Conservation (phyloP, 257 asterid species). For the Scutellaria barbata region DNA sequence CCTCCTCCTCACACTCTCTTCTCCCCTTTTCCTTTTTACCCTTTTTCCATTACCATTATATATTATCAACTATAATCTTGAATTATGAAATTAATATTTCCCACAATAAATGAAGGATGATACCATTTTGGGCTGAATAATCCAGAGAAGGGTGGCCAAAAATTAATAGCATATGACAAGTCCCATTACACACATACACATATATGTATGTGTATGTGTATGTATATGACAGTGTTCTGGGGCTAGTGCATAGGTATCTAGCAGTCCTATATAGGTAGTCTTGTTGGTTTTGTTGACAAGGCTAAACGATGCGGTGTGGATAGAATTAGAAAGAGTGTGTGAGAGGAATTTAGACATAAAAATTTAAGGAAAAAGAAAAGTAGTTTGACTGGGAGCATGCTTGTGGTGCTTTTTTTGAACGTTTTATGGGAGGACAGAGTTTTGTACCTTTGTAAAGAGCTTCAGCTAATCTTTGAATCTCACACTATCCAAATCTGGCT, state of each 20-base stretch:
- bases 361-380: slow-evolving; percentile 2
- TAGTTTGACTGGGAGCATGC: slow-evolving; percentile 49
- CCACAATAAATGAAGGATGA: slow-evolving; percentile 14
- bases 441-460: slow-evolving; percentile 41
- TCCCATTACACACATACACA: slow-evolving; percentile 21
- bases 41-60: no score
- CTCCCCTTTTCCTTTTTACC: slow-evolving; percentile 30
- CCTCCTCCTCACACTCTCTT: slow-evolving; percentile 31
- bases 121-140: slow-evolving; percentile 12
- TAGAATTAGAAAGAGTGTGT: slow-evolving; percentile 30
- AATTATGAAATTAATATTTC: not conserved
- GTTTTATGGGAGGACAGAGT: slow-evolving; percentile 35
- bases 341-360: slow-evolving; percentile 17
- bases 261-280: slow-evolving; percentile 26
- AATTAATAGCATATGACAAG: slow-evolving; percentile 31
- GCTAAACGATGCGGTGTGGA: slow-evolving; percentile 55
- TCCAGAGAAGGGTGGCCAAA: not conserved
- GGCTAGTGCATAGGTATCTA: slow-evolving; percentile 42
- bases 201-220: slow-evolving; percentile 18
- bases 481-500: slow-evolving; percentile 46
- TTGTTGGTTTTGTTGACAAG: slow-evolving; percentile 45
- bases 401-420: slow-evolving; percentile 37
- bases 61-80: no score
- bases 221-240: not conserved
- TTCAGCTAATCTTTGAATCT: slow-evolving; percentile 41